Evolutionary conservation across 1,139 yeast genomes (phyloP).

Genomic region (Oligophagozyma castellii): DNA sequence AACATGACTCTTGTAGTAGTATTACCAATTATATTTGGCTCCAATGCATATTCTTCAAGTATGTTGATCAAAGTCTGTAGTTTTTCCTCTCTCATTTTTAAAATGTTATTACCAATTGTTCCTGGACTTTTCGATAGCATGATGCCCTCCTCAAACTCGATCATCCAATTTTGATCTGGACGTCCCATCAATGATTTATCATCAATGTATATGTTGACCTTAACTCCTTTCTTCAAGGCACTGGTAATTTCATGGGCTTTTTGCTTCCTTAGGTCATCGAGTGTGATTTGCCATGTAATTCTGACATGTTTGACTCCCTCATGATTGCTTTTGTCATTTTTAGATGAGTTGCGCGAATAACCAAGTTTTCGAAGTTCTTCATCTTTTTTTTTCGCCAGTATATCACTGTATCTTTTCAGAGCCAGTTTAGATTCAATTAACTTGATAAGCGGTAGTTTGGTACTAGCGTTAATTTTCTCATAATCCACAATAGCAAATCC

Average conservation of each 20-base stretch:
- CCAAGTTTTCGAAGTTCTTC: constrained; percentile 21
- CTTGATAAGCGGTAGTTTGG: constrained; percentile 26
- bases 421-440: constrained; percentile 25
- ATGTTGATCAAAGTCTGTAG: no score
- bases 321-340: constrained; percentile 15
- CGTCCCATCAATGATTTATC: constrained; percentile 14
- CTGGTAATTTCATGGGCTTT: constrained; percentile 30
- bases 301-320: constrained; percentile 27
- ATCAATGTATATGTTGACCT: constrained; percentile 28
- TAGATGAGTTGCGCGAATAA: constrained; percentile 5
- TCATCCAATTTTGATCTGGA: constrained; percentile 18
- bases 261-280: constrained; percentile 30
- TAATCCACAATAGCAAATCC: constrained; percentile 19
- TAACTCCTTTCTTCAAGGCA: constrained; percentile 28
- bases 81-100: constrained; percentile 6
- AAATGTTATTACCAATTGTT: constrained; percentile 2
- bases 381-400: constrained; percentile 24
- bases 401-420: constrained; percentile 28
- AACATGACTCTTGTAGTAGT: background rate
- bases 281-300: constrained; percentile 33
- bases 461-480: constrained; percentile 8
- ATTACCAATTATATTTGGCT: background rate
- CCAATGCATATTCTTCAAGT: no score
- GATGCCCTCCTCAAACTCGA: constrained; percentile 11
- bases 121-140: constrained; percentile 4